Evolutionary conservation across 1,139 yeast species (phyloP).

Genomic region (Yamadazyma jaroonii): DNA sequence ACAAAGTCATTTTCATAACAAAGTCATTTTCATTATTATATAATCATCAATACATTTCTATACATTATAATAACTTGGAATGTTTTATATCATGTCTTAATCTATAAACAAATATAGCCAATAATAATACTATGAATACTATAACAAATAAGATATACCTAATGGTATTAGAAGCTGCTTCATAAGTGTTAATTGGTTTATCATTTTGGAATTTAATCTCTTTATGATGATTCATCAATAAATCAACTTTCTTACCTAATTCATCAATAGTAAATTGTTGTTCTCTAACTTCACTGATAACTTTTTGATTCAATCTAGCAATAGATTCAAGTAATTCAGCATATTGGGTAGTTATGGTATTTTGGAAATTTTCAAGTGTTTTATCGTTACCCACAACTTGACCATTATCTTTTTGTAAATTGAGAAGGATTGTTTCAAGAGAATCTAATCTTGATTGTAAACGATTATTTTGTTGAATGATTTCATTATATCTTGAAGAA

Average conservation of each 20-base stretch:
- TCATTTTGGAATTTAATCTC: conserved; percentile 35
- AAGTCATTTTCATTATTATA: conserved; percentile 6
- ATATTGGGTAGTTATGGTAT: conserved; percentile 29
- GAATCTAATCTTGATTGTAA: conserved; percentile 7
- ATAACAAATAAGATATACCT: conserved; percentile 46
- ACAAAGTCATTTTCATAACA: conserved; percentile 7
- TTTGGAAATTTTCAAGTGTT: conserved; percentile 24
- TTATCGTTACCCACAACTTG: neutral
- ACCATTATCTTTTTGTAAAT: conserved; percentile 1
- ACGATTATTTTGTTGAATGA: conserved; percentile 6
- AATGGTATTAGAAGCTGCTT: conserved; percentile 18
- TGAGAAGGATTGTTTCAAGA: conserved; percentile 7
- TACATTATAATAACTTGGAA: conserved; percentile 44
- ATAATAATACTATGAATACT: conserved; percentile 32
- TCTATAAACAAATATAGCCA: conserved; percentile 42
- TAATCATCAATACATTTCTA: neutral
- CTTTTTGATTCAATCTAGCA: conserved; percentile 33
- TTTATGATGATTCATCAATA: conserved; percentile 42
- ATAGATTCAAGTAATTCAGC: conserved; percentile 34
- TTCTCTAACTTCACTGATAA: conserved; percentile 45
- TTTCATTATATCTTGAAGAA: conserved; percentile 2
- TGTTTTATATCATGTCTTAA: conserved; percentile 56
- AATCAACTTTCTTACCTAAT: conserved; percentile 37
- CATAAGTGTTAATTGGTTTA: conserved; percentile 9
- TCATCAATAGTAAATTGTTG: conserved; percentile 38